These are phyloP conservation scores for Candida smagusa DNA, from an alignment of 1,139 yeast genomes.

Conservation along the genomic window DNA sequence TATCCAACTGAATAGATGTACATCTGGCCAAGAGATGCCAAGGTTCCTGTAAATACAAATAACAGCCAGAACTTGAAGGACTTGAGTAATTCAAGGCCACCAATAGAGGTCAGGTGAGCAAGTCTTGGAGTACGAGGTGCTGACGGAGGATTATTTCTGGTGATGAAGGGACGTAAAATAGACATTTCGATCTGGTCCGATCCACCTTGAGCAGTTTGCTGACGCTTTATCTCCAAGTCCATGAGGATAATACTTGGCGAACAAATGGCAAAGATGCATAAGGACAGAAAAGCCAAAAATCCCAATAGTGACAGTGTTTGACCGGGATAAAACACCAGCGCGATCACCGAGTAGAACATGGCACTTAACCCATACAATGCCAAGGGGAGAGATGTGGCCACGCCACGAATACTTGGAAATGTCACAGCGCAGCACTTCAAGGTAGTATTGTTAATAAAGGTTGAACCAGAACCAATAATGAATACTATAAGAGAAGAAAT, in stretches of 20 bases:
- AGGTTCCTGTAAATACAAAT: conserved; percentile 42
- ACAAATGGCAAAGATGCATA: conserved; percentile 36
- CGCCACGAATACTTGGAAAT: conserved; percentile 55
- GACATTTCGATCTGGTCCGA: conserved; percentile 13
- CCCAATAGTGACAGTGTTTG: conserved; percentile 49
- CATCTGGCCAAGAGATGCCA: conserved; percentile 61
- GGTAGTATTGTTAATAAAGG: conserved; percentile 49
- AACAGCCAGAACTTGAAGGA: conserved; percentile 48
- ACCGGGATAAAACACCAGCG: conserved; percentile 47
- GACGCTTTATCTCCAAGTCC: conserved; percentile 23
- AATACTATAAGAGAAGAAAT: conserved; percentile 38
- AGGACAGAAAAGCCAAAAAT: conserved; percentile 41
- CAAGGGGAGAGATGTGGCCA: conserved; percentile 59
- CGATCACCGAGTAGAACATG: conserved; percentile 49
- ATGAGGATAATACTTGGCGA: conserved; percentile 47
- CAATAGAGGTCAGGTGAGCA: conserved; percentile 7
- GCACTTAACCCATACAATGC: conserved; percentile 62
- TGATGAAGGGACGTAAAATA: conserved; percentile 7
- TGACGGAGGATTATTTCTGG: conserved; percentile 8
- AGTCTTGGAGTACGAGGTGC: conserved; percentile 8
- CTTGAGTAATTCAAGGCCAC: conserved; percentile 25
- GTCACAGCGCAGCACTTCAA: conserved; percentile 57
- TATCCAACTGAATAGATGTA: conserved; percentile 62
- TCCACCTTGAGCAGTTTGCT: conserved; percentile 1
- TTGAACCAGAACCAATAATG: conserved; percentile 53